A percentile compares a stretch with the other conserved stretches of the same genome.
phyloP scores from a whole-genome alignment of 345 rosid genomes.

The Pugionium cornutum region DNA sequence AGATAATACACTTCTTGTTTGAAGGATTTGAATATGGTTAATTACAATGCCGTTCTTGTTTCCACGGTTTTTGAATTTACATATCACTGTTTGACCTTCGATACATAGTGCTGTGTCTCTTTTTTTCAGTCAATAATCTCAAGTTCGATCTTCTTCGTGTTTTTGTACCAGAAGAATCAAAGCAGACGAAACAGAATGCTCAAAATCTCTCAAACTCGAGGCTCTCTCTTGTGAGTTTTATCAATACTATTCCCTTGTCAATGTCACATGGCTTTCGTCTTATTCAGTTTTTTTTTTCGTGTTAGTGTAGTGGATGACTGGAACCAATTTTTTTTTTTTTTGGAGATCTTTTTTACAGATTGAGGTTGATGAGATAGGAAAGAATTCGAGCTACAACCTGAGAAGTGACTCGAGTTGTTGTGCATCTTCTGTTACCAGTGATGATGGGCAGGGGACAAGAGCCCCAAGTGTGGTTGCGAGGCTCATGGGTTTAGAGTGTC shows the following conservation, averaged over 20 bases:
- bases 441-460: conserved; percentile 60
- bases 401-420: conserved; percentile 59
- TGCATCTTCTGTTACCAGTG: conserved; percentile 58
- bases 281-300: not conserved
- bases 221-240: conserved; percentile 49
- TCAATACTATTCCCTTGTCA: not conserved
- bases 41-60: not conserved
- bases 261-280: conserved; percentile 15
- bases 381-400: conserved; percentile 41
- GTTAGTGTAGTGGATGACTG: conserved; percentile 10
- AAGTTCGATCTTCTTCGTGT: conserved; percentile 15
- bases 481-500: conserved; percentile 91
- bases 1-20: conserved; percentile 9
- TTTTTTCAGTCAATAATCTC: conserved; percentile 2
- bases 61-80: not conserved
- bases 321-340: conserved; percentile 18
- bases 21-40: conserved; percentile 3
- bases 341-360: conserved; percentile 13
- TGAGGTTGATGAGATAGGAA: conserved; percentile 39
- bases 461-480: conserved; percentile 92
- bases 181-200: conserved; percentile 23
- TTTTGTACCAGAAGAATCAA: conserved; percentile 35
- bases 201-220: conserved; percentile 31
- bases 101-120: not conserved
- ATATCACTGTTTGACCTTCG: not conserved